Conservation (phyloP, 2,329 filamentous ascomycete genomes). For the Pseudocercospora crystallina region DNA sequence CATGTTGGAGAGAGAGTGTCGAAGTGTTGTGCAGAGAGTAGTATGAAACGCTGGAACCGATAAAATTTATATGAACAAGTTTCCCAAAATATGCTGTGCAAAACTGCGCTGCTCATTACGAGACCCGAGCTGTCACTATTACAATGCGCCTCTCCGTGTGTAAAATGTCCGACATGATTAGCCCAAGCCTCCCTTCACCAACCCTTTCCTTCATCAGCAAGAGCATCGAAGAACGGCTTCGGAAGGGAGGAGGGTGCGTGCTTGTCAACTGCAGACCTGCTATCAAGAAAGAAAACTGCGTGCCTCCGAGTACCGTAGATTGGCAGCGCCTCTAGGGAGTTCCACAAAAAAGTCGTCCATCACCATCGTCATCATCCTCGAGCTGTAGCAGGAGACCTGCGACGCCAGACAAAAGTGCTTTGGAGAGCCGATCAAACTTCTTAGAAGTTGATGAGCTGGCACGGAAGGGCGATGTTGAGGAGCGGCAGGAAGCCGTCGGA, state of each 20-base stretch:
- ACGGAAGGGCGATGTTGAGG: constrained; percentile 10
- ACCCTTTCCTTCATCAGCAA: too few species aligned
- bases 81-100: constrained; percentile 18
- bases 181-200: neutral
- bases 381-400: too few species aligned
- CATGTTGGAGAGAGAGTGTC: too few species aligned
- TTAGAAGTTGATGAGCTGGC: constrained; percentile 14
- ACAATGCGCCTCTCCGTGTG: constrained; percentile 19
- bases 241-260: constrained; percentile 4
- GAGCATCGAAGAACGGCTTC: too few species aligned
- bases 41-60: too few species aligned
- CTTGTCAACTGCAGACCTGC: constrained; percentile 16
- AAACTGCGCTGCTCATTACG: constrained; percentile 19
- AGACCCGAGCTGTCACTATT: constrained; percentile 19
- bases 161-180: constrained; percentile 17
- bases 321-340: constrained; percentile 10
- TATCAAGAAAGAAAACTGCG: constrained; percentile 18
- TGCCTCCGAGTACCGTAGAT: constrained; percentile 18
- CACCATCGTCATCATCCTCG: constrained; percentile 13
- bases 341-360: constrained; percentile 4
- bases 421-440: neutral
- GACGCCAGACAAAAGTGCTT: too few species aligned
- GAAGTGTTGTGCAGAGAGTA: too few species aligned
- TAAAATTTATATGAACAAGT: constrained; percentile 9
- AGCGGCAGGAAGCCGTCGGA: neutral